Evolutionary conservation across 371 early-diverging fungal genomes (phyloP).

Genomic region (Phascolomyces articulosus): DNA sequence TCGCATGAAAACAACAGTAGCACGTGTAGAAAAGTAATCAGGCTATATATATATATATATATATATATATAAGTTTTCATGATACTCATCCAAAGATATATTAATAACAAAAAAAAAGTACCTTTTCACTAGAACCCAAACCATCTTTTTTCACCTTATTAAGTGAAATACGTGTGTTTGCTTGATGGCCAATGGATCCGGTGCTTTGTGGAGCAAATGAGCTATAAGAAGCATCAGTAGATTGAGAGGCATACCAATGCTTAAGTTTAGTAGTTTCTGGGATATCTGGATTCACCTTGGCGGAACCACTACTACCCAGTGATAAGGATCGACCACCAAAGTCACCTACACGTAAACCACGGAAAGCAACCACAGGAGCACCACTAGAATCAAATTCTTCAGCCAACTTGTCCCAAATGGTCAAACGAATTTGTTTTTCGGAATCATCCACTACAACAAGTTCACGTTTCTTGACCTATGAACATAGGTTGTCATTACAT

Average conservation of each 20-base stretch:
- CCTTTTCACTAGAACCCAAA: slow-evolving; percentile 68
- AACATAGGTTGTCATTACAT: no score
- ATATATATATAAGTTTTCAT: no score
- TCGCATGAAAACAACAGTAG: slow-evolving; percentile 66
- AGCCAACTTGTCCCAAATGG: slow-evolving; percentile 92
- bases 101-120: slow-evolving; percentile 3
- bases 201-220: slow-evolving; percentile 11
- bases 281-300: slow-evolving; percentile 83
- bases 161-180: slow-evolving; percentile 58
- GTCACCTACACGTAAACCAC: slow-evolving; percentile 85
- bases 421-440: slow-evolving; percentile 71
- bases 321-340: slow-evolving; percentile 85
- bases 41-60: slow-evolving; percentile 34
- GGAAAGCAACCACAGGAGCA: slow-evolving; percentile 79
- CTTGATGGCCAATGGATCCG: slow-evolving; percentile 1
- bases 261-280: slow-evolving; percentile 79
- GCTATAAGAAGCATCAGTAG: slow-evolving; percentile 9
- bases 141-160: slow-evolving; percentile 68
- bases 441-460: slow-evolving; percentile 82
- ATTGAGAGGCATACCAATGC: slow-evolving; percentile 76
- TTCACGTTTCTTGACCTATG: slow-evolving; percentile 83
- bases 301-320: slow-evolving; percentile 47
- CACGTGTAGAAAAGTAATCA: slow-evolving; percentile 74
- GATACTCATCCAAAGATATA: no score
- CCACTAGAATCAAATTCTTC: slow-evolving; percentile 59